phyloP scores from a whole-genome alignment of 2,329 filamentous ascomycete genomes.

The Coniochaeta sp. region DNA sequence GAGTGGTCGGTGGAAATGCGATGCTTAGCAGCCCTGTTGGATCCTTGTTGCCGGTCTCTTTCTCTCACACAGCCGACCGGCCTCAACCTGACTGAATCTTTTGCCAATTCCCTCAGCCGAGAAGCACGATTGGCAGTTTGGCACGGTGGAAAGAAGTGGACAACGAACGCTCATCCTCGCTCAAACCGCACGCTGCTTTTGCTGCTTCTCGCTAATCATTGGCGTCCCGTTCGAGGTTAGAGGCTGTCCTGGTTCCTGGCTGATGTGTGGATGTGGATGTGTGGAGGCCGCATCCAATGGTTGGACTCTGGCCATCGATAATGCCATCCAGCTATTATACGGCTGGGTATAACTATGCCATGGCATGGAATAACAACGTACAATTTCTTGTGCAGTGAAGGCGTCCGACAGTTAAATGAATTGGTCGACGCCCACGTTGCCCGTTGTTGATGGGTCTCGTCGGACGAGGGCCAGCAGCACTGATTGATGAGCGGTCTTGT shows the following conservation, averaged over 20 bases:
- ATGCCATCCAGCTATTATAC: neutral
- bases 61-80: slow-evolving; percentile 18
- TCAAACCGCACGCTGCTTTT: neutral
- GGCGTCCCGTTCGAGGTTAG: neutral
- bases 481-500: no score
- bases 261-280: no score
- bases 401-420: no score
- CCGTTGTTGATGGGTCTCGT: neutral
- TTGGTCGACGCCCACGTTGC: neutral
- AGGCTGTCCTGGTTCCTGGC: slow-evolving; percentile 2
- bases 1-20: slow-evolving; percentile 15
- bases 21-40: slow-evolving; percentile 14
- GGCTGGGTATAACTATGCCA: neutral
- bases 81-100: no score
- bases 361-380: no score
- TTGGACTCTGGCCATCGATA: no score
- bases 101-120: slow-evolving; percentile 21
- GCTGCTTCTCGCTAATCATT: neutral
- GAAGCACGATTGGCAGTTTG: slow-evolving; percentile 12
- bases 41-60: slow-evolving; percentile 20
- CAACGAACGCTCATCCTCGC: neutral
- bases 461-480: neutral
- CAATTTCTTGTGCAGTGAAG: neutral
- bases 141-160: no score
- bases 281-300: neutral